A percentile compares a stretch with the other conserved stretches of the same genome.
Conservation (phyloP, 2,329 filamentous ascomycete genomes). For the Grosmannia serpens region DNA sequence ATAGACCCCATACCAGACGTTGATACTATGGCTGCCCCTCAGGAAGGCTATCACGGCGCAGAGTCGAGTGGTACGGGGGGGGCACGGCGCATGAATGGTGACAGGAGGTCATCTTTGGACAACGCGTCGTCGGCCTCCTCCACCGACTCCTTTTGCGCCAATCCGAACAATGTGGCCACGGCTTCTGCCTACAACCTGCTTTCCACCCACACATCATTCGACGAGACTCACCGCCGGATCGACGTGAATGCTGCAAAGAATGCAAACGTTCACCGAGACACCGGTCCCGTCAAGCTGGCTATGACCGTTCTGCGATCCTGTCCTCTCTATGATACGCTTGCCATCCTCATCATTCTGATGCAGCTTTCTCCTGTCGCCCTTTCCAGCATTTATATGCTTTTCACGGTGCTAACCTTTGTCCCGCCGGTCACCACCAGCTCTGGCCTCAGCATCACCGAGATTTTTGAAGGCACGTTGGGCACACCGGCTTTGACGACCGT, state of each 20-base stretch:
- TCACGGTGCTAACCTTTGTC: slow-evolving; percentile 86
- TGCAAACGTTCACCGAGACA: slow-evolving; percentile 54
- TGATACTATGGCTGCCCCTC: not conserved
- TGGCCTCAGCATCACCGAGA: slow-evolving; percentile 74
- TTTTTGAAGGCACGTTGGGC: slow-evolving; percentile 78
- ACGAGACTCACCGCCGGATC: slow-evolving; percentile 50
- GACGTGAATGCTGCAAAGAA: slow-evolving; percentile 61
- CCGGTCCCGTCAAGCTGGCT: slow-evolving; percentile 64
- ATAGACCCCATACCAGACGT: not conserved
- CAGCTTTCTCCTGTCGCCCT: slow-evolving; percentile 82
- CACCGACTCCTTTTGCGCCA: not conserved
- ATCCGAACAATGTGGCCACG: not conserved
- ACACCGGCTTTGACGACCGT: slow-evolving; percentile 80
- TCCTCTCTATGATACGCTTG: slow-evolving; percentile 87
- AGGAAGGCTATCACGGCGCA: not conserved
- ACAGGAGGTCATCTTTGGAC: not conserved
- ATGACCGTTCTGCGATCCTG: slow-evolving; percentile 82
- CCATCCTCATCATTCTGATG: slow-evolving; percentile 90
- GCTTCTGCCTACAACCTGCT: not conserved
- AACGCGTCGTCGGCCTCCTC: not conserved
- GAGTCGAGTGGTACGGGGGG: not conserved
- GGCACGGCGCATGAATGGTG: not conserved
- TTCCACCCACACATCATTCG: slow-evolving; percentile 20
- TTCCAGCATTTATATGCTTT: slow-evolving; percentile 82
- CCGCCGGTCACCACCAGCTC: slow-evolving; percentile 69